These are phyloP conservation scores for Apocynum venetum DNA, from an alignment of 257 asterid species.

Conservation along the genomic window DNA sequence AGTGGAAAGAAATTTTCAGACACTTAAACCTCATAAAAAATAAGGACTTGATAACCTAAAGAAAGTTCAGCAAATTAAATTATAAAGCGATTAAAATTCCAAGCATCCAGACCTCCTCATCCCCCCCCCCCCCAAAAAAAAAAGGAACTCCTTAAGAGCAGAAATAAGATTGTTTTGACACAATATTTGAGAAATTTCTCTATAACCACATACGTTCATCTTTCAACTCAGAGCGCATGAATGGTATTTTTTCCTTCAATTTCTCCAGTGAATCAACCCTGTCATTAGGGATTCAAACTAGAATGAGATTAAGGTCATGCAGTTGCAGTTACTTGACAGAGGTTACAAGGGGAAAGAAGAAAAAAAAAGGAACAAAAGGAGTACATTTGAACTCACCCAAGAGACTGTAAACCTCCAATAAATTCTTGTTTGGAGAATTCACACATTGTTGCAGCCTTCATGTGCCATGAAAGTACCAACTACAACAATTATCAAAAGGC, in stretches of 20 bases:
- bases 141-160: background rate
- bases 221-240: slow-evolving; percentile 92
- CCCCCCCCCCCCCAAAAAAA: no score
- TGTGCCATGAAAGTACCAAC: slow-evolving; percentile 72
- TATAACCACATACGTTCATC: slow-evolving; percentile 80
- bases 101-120: background rate
- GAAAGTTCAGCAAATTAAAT: background rate
- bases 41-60: background rate
- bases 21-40: background rate
- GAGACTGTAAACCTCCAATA: slow-evolving; percentile 79
- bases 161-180: background rate
- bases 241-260: slow-evolving; percentile 80
- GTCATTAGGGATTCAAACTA: slow-evolving; percentile 29
- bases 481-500: slow-evolving; percentile 15
- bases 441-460: slow-evolving; percentile 99
- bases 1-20: background rate
- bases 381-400: slow-evolving; percentile 60
- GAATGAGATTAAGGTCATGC: slow-evolving; percentile 19
- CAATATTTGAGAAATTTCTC: slow-evolving; percentile 14
- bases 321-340: background rate
- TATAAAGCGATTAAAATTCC: background rate
- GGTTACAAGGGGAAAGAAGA: background rate
- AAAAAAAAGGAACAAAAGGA: slow-evolving; percentile 8
- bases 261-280: slow-evolving; percentile 93
- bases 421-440: slow-evolving; percentile 94